Percentiles rank a stretch among this genome's conserved stretches.
These are phyloP conservation scores for Lathyrus sativus DNA, from an alignment of 306 rosid genomes.

Conservation along the genomic window DNA sequence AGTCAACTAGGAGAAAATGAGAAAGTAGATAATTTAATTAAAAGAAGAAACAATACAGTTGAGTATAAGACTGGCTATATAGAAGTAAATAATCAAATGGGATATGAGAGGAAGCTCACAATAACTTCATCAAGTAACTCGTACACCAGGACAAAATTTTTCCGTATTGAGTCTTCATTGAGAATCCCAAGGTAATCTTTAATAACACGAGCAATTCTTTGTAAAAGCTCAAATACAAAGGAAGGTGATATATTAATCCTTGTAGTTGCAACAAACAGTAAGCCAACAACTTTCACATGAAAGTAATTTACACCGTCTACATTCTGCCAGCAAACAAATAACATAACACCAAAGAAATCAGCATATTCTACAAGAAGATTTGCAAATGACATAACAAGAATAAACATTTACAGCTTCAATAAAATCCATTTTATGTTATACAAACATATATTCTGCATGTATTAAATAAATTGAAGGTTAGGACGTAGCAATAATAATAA, in stretches of 20 bases:
- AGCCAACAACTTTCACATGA: conserved; percentile 86
- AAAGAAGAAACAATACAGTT: background rate
- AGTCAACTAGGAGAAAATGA: conserved; percentile 23
- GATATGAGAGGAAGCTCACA: conserved; percentile 51
- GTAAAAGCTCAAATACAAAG: conserved; percentile 82
- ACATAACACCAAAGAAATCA: conserved; percentile 24
- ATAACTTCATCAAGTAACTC: conserved; percentile 93
- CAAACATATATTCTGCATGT: conserved; percentile 4
- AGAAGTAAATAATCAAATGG: conserved; percentile 33
- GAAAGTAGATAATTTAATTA: conserved; percentile 31
- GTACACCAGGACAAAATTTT: conserved; percentile 82
- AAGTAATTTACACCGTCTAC: conserved; percentile 89
- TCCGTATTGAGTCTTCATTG: conserved; percentile 77
- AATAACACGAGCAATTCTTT: conserved; percentile 83
- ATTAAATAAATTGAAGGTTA: conserved; percentile 23
- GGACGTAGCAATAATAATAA: background rate
- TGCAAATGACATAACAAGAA: conserved; percentile 25
- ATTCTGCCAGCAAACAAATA: conserved; percentile 50
- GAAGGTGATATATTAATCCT: conserved; percentile 73
- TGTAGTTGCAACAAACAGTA: conserved; percentile 84
- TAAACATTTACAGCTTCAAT: conserved; percentile 26
- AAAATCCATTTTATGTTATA: conserved; percentile 11
- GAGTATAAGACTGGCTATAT: conserved; percentile 28
- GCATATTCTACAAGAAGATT: conserved; percentile 9
- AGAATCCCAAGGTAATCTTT: conserved; percentile 88